phyloP scores from a whole-genome alignment of 495 filamentous ascomycete species.

The Talaromyces liani region DNA sequence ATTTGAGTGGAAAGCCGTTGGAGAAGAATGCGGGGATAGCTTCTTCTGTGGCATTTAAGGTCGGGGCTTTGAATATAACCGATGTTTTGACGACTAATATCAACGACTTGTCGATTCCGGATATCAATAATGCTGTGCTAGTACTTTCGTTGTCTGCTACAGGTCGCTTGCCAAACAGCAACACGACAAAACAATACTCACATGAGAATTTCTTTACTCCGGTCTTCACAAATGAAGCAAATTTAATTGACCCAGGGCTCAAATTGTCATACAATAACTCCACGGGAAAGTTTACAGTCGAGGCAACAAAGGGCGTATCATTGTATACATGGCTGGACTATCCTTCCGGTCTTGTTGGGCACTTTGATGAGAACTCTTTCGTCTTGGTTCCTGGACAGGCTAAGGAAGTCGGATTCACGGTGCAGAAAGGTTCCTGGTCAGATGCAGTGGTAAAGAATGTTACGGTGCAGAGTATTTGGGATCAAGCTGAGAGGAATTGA shows the following conservation, averaged over 20 bases:
- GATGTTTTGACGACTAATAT: constrained; percentile 39
- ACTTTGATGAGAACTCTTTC: constrained; percentile 58
- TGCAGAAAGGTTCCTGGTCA: constrained; percentile 34
- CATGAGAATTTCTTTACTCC: constrained; percentile 53
- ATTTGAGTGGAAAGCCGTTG: constrained; percentile 30
- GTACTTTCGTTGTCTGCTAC: constrained; percentile 46
- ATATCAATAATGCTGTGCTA: constrained; percentile 43
- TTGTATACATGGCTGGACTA: constrained; percentile 64
- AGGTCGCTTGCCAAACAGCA: constrained; percentile 47
- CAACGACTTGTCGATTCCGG: constrained; percentile 22
- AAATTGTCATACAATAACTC: constrained; percentile 31
- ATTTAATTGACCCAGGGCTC: constrained; percentile 49
- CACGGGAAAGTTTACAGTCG: constrained; percentile 43
- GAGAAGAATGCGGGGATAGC: constrained; percentile 25
- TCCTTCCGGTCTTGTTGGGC: constrained; percentile 46
- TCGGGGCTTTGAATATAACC: constrained; percentile 57
- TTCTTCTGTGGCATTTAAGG: constrained; percentile 31
- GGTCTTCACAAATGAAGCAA: constrained; percentile 41
- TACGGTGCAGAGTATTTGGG: constrained; percentile 56
- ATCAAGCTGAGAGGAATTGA: constrained; percentile 39
- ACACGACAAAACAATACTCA: constrained; percentile 33
- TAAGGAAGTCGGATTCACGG: constrained; percentile 38
- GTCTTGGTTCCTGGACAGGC: constrained; percentile 46
- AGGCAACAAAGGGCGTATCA: constrained; percentile 50
- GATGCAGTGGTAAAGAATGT: constrained; percentile 46